Evolutionary conservation across 2,329 filamentous ascomycete species (phyloP), one percentile per base, ranked within the genome.

Genomic region (Graphilbum fragrans): DNA sequence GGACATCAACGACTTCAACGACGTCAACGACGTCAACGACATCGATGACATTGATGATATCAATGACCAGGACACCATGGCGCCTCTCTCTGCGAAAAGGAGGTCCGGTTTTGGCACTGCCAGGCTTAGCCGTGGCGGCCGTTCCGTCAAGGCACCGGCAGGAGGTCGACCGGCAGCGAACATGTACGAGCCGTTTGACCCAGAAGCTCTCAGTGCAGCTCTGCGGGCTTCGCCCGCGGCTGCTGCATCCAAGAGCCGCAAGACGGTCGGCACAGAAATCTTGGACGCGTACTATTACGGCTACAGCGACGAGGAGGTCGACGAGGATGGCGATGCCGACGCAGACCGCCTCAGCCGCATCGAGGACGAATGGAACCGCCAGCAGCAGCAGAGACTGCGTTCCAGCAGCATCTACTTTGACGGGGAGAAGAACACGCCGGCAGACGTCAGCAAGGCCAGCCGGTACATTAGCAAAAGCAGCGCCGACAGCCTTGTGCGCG

Each of bases 401-500:
- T 9, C 6, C n/a, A 35, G n/a, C 21, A n/a, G n/a, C n/a, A n/a
- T n/a, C n/a, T n/a, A n/a, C n/a, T n/a, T n/a, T n/a, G 11, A n/a
- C 32, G 32, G 32, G 8, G 18, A 10, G 8, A 10, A 17, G 19
- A 23, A 18, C 11, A 23, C n/a, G n/a, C n/a, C n/a, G n/a, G n/a
- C n/a, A n/a, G n/a, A n/a, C n/a, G n/a, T 32, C 12, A 19, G 23
- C 10, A 18, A 14, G 7, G n/a, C 40, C 21, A 44, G 37, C 14
- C 38, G 41, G 23, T 22, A 37, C 25, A 9, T 16, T 9, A 41
- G 23, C 29, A 35, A 38, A 22, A 23, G 19, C 31, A 44, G 38
- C 31, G 42, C 18, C 22, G 38, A 41, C 31, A 44, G 42, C 38
- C 19, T 44, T 35, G 42, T 36, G 11, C 35, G 39, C 14, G 42